A percentile compares a stretch with the other conserved stretches of the same genome.
Evolutionary conservation across 164 flowering plant species (phyloP).

Genomic region (Tinospora cordifolia): DNA sequence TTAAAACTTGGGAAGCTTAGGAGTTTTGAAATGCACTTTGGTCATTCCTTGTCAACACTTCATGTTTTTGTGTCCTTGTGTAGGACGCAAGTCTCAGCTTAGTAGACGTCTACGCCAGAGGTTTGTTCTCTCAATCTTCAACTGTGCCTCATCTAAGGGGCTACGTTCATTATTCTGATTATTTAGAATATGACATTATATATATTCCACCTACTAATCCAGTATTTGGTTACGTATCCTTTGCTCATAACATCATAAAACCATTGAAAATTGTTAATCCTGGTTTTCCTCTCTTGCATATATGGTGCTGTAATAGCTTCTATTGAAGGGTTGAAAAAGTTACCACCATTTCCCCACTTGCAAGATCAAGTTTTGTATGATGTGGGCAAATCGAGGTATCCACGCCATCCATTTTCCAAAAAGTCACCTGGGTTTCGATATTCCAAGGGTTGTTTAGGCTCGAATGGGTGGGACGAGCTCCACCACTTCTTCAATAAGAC

Average conservation of each 20-base stretch:
- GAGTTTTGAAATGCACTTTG: neutral
- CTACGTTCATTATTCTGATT: neutral
- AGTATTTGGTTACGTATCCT: neutral
- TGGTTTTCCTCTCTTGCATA: conserved; percentile 1
- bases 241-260: neutral
- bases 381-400: conserved; percentile 36
- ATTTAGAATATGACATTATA: neutral
- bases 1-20: conserved; percentile 1
- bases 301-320: conserved; percentile 55
- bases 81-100: conserved; percentile 76
- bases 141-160: neutral
- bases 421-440: conserved; percentile 64
- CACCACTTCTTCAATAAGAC: conserved; percentile 55
- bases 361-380: conserved; percentile 81
- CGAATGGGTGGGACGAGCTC: conserved; percentile 80
- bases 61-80: conserved; percentile 13
- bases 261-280: neutral
- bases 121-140: conserved; percentile 33
- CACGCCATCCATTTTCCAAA: conserved; percentile 67
- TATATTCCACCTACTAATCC: neutral
- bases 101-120: conserved; percentile 59
- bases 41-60: neutral
- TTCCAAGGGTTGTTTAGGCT: conserved; percentile 66
- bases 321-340: conserved; percentile 58
- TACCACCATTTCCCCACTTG: conserved; percentile 87